Evolutionary conservation across 768 basidiomycete genomes (phyloP).

Genomic region (Tricholoma sp.): DNA sequence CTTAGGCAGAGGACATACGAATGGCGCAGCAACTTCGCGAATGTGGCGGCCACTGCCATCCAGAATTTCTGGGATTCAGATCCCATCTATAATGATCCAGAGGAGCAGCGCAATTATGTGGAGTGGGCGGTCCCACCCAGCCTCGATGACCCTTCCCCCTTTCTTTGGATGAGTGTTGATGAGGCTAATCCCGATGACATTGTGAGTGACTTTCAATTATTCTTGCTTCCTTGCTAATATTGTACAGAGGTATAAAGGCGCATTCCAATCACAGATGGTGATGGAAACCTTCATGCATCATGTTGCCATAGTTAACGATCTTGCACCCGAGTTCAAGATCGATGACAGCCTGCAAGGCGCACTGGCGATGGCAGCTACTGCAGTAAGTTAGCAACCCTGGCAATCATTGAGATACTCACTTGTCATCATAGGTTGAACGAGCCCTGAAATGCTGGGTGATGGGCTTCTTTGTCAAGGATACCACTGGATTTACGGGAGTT

Average conservation of each 20-base stretch:
- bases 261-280: conserved; percentile 1
- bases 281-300: conserved; percentile 1
- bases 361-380: not conserved
- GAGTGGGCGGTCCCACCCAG: not conserved
- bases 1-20: conserved; percentile 4
- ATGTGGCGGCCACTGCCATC: not conserved
- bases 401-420: not conserved
- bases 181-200: not conserved
- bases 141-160: not conserved
- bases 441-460: not conserved
- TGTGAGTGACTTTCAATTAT: conserved; percentile 2
- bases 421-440: not conserved
- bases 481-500: not conserved
- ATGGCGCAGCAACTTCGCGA: not conserved
- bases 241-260: conserved; percentile 1
- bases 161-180: conserved; percentile 1
- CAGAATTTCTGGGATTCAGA: conserved; percentile 3
- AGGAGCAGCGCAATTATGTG: not conserved
- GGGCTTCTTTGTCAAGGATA: not conserved
- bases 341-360: not conserved
- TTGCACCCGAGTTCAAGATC: not conserved
- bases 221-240: conserved; percentile 1
- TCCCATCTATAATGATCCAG: not conserved
- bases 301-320: not conserved
- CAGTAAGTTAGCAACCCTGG: too few relatives aligned